Percentiles rank a stretch among this genome's conserved stretches.
Evolutionary conservation across 306 rosid genomes (phyloP).

Genomic region (Rosa persica): DNA sequence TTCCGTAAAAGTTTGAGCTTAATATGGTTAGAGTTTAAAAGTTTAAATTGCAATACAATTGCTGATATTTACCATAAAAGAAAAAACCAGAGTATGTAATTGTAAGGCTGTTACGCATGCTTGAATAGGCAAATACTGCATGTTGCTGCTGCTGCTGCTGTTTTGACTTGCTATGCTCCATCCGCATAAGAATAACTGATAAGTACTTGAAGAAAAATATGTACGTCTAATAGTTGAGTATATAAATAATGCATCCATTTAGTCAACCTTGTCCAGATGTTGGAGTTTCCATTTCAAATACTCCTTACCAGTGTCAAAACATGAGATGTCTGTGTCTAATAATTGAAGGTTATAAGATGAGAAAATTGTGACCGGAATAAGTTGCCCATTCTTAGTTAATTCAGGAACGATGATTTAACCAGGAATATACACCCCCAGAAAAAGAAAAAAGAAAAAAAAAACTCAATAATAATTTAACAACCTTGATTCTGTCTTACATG

Average conservation of each 20-base stretch:
- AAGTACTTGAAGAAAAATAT: not conserved
- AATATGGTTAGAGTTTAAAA: not conserved
- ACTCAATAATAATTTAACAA: not conserved
- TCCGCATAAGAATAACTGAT: not conserved
- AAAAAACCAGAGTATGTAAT: not conserved
- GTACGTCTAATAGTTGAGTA: not conserved
- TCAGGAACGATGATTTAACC: not conserved
- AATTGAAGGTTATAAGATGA: not conserved
- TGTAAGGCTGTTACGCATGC: not conserved
- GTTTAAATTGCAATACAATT: not conserved
- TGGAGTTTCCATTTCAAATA: not conserved
- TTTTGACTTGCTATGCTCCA: not conserved
- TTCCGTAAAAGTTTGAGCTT: not conserved
- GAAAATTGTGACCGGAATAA: not conserved
- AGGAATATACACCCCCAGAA: not conserved
- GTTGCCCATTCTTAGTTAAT: not conserved
- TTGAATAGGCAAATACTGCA: not conserved
- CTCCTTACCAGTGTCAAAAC: not conserved
- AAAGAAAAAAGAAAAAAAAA: not conserved
- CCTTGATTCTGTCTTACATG: constrained; percentile 1
- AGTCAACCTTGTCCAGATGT: not conserved
- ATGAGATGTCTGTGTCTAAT: not conserved
- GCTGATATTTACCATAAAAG: not conserved
- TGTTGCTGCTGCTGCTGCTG: not conserved
- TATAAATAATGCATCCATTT: not conserved